A percentile compares a stretch with the other conserved stretches of the same genome.
Conservation (phyloP, 257 asterid species). For the Solanum clarkiae region DNA sequence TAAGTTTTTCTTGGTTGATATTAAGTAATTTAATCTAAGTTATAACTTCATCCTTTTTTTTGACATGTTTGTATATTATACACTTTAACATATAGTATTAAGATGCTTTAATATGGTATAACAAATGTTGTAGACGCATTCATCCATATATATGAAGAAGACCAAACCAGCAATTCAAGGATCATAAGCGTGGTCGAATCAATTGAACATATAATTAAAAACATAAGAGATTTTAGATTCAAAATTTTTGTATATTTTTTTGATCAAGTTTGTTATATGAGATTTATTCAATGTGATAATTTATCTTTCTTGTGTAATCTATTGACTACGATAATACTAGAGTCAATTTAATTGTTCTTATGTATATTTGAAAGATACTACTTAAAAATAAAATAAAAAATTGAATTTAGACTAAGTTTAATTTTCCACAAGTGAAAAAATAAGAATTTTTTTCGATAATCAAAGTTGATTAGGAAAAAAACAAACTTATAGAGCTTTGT, state of each 20-base stretch:
- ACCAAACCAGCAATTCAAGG: not conserved
- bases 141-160: not conserved
- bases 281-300: not conserved
- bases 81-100: not conserved
- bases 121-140: not conserved
- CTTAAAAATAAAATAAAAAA: not conserved
- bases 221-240: not conserved
- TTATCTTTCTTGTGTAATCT: not conserved
- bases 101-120: not conserved
- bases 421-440: not conserved
- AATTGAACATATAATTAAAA: not conserved
- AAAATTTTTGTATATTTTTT: not conserved
- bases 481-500: not conserved
- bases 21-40: not conserved
- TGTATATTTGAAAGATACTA: not conserved
- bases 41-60: not conserved
- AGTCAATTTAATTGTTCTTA: not conserved
- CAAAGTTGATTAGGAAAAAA: not conserved
- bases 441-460: not conserved
- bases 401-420: not conserved
- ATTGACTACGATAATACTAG: rapidly evolving
- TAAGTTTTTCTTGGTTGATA: not conserved
- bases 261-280: rapidly evolving
- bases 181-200: not conserved
- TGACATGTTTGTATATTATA: too few species aligned